Evolutionary conservation across 352 stramenopile genomes (phyloP).

Genomic region (Plasmopara viticola): DNA sequence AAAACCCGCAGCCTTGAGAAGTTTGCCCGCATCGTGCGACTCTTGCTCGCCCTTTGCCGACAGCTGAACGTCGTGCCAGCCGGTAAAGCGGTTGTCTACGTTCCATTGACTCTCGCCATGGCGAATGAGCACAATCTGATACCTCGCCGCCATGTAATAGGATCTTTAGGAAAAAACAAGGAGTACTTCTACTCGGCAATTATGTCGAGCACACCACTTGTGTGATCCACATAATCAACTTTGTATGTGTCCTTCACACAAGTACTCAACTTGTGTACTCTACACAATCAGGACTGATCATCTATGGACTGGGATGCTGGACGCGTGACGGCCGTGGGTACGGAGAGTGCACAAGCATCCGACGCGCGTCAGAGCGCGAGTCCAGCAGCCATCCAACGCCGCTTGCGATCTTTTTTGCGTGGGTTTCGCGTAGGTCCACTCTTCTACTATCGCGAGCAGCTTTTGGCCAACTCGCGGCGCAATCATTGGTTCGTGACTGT

Average conservation of each 20-base stretch:
- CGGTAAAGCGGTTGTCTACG: slow-evolving; percentile 97
- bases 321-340: slow-evolving; percentile 72
- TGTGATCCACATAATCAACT: no score
- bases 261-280: no score
- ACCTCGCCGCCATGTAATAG: slow-evolving; percentile 51
- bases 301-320: slow-evolving; percentile 79
- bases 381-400: slow-evolving; percentile 54
- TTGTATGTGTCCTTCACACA: no score
- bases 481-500: slow-evolving; percentile 71
- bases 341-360: slow-evolving; percentile 57
- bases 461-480: slow-evolving; percentile 81
- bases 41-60: slow-evolving; percentile 86
- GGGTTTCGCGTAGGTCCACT: slow-evolving; percentile 80
- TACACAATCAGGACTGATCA: no score
- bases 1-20: slow-evolving; percentile 91
- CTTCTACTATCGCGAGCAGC: slow-evolving; percentile 88
- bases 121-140: slow-evolving; percentile 87
- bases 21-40: slow-evolving; percentile 91
- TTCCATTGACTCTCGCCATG: slow-evolving; percentile 98
- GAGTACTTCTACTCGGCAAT: no score
- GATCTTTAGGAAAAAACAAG: no score
- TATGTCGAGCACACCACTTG: no score
- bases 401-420: slow-evolving; percentile 79
- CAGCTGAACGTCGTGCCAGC: slow-evolving; percentile 96
- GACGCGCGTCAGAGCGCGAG: slow-evolving; percentile 43